phyloP scores from a whole-genome alignment of 2,329 filamentous ascomycete species.

The Bipolaris victoriae region DNA sequence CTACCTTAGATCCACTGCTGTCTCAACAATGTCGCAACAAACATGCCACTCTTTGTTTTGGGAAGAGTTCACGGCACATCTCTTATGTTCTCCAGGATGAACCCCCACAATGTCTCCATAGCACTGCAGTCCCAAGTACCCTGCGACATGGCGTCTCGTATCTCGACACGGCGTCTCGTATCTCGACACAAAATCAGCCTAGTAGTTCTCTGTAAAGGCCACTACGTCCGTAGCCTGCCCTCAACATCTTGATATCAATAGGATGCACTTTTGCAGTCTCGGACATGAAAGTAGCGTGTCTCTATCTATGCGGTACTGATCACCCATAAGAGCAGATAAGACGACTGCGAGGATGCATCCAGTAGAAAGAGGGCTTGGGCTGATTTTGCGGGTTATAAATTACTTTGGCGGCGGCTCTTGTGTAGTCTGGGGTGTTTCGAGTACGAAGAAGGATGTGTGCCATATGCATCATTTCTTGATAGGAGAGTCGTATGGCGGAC shows the following conservation, averaged over 20 bases:
- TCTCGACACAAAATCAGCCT: not conserved
- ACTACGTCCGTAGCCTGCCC: not conserved
- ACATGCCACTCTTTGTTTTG: not conserved
- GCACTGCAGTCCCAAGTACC: not conserved
- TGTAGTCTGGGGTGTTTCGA: not conserved
- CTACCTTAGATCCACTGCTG: not conserved
- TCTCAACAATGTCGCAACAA: not conserved
- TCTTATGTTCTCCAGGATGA: not conserved
- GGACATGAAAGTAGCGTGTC: not conserved
- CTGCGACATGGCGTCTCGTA: slow-evolving; percentile 1
- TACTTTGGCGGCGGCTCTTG: not conserved
- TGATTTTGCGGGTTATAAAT: not conserved
- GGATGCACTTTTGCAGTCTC: not conserved
- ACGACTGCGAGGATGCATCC: not conserved
- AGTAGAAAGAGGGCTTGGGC: not conserved
- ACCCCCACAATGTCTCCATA: not conserved
- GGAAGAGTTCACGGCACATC: not conserved
- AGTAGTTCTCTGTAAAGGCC: not conserved
- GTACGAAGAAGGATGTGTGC: not conserved
- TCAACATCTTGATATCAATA: not conserved
- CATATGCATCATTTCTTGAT: not conserved
- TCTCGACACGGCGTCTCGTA: slow-evolving; percentile 1
- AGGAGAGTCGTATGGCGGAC: not conserved
- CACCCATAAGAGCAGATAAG: not conserved
- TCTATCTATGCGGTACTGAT: not conserved